phyloP scores from a whole-genome alignment of 169 alveolate genomes.

The Plasmodium relictum region DNA sequence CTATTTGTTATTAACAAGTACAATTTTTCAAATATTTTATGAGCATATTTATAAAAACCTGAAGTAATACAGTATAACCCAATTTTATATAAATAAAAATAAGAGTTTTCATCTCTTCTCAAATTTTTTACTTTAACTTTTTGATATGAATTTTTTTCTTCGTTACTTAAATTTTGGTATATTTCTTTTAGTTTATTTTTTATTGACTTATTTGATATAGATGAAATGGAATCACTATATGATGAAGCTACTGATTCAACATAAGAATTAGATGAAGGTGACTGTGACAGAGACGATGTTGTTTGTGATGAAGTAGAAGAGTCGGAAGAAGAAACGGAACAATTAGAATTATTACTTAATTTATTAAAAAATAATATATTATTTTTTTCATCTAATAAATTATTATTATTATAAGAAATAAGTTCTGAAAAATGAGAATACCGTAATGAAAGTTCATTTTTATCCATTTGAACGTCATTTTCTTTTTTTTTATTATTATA shows the following conservation, averaged over 20 bases:
- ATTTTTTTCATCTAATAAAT: background rate
- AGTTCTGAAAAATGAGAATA: too few relatives aligned
- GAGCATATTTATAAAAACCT: slow-evolving; percentile 55
- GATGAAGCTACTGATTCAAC: slow-evolving; percentile 4
- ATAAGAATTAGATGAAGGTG: background rate
- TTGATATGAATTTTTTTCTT: slow-evolving; percentile 32
- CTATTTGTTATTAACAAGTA: slow-evolving; percentile 15
- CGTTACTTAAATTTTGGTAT: slow-evolving; percentile 23
- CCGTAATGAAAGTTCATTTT: too few relatives aligned
- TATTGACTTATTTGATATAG: slow-evolving; percentile 52
- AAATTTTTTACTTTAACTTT: slow-evolving; percentile 30
- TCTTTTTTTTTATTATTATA: too few relatives aligned
- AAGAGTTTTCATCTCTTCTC: slow-evolving; percentile 30
- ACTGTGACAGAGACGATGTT: background rate
- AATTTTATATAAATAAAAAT: slow-evolving; percentile 51
- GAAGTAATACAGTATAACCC: slow-evolving; percentile 50
- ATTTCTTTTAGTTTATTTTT: slow-evolving; percentile 13
- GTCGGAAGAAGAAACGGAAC: background rate
- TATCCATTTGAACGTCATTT: too few relatives aligned
- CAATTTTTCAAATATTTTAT: slow-evolving; percentile 37
- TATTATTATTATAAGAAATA: too few relatives aligned
- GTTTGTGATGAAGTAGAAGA: too few relatives aligned
- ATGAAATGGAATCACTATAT: slow-evolving; percentile 32
- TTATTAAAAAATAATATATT: background rate
- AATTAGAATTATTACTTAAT: background rate